Evolutionary conservation across 768 basidiomycete species (phyloP), one percentile per base, ranked within the genome.

Genomic region (Mycena maculata): DNA sequence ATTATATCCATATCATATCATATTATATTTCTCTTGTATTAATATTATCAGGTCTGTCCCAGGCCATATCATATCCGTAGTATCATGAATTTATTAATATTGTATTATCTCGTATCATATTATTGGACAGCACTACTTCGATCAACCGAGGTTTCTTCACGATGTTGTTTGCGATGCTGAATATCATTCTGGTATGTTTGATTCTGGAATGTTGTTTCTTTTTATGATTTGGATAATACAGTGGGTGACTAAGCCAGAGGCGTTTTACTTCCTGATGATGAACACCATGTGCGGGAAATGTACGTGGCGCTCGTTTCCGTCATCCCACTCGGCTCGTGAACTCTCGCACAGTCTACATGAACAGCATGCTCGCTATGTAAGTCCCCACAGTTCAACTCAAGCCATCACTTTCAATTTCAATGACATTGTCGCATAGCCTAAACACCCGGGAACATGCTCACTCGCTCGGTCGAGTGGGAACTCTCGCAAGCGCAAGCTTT

Each of bases 361-460:
- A 61, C 50, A 61, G 60, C 41, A 61, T 61, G 60, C 60, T 61
- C n/a, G 60, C 60, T 11, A 61, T 61, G 60, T 55, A 13, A 10
- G 44, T 22, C 31, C 50, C 50, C 20, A 52, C 30, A 33, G n/a
- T 22, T 36, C 30, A 52, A 52, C 31, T 33, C 30, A 36, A 36
- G 16, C 50, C 50, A 36, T 36, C 50, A 44, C 18, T 44, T 41
- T 23, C 41, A 25, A 5, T 42, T n/a, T 30, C 13, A 41, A 23
- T 36, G n/a, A 22, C 31, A 2, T 41, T 18, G 42, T 41, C 25
- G 4, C 23, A 28, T 56, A 56, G 41, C 12, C 41, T 56, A 13
- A 56, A 56, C 55, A 56, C 55, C 15, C 55, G 55, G 39, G 39
- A 56, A n/a, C 55, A 56, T 39, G 55, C 55, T 38, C 55, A 56